Percentiles rank a stretch among this genome's conserved stretches.
These are phyloP conservation scores for Torulaspora franciscae DNA, from an alignment of 805 yeast genomes.

Conservation along the genomic window DNA sequence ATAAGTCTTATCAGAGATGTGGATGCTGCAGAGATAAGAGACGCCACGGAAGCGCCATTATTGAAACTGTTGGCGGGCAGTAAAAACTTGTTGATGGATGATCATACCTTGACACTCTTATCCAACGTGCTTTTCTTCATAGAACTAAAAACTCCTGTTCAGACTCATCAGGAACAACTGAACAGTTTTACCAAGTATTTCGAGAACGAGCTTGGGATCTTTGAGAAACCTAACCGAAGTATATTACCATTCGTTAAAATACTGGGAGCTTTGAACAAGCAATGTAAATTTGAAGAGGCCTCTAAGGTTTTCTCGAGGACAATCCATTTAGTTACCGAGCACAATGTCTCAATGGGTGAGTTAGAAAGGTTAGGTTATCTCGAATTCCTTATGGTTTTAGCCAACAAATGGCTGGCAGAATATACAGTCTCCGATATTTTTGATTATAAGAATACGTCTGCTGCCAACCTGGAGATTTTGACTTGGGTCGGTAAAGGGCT, in stretches of 20 bases:
- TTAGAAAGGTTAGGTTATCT: slow-evolving; percentile 29
- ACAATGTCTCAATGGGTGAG: slow-evolving; percentile 5
- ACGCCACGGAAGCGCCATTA: slow-evolving; percentile 20
- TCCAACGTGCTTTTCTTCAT: slow-evolving; percentile 37
- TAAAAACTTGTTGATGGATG: slow-evolving; percentile 19
- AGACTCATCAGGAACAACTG: slow-evolving; percentile 44
- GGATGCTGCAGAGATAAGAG: slow-evolving; percentile 19
- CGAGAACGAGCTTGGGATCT: slow-evolving; percentile 21
- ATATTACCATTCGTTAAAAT: slow-evolving; percentile 43
- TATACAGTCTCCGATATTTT: slow-evolving; percentile 12
- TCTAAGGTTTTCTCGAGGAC: slow-evolving; percentile 9
- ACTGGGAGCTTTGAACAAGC: slow-evolving; percentile 50
- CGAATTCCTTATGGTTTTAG: slow-evolving; percentile 26
- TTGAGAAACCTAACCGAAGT: slow-evolving; percentile 28
- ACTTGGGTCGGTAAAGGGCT: slow-evolving; percentile 75
- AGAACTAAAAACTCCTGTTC: slow-evolving; percentile 30
- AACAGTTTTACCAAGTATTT: slow-evolving; percentile 39
- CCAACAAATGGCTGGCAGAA: slow-evolving; percentile 31
- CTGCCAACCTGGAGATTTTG: slow-evolving; percentile 45
- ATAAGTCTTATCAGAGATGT: slow-evolving; percentile 14
- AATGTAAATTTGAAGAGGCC: slow-evolving; percentile 22
- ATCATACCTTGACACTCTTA: slow-evolving; percentile 24
- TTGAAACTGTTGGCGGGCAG: slow-evolving; percentile 11
- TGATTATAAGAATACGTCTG: slow-evolving; percentile 15
- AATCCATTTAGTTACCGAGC: slow-evolving; percentile 7